A percentile compares a stretch with the other conserved stretches of the same genome.
These are phyloP conservation scores for Erodium moschatum DNA, from an alignment of 441 rosid genomes.

Conservation along the genomic window DNA sequence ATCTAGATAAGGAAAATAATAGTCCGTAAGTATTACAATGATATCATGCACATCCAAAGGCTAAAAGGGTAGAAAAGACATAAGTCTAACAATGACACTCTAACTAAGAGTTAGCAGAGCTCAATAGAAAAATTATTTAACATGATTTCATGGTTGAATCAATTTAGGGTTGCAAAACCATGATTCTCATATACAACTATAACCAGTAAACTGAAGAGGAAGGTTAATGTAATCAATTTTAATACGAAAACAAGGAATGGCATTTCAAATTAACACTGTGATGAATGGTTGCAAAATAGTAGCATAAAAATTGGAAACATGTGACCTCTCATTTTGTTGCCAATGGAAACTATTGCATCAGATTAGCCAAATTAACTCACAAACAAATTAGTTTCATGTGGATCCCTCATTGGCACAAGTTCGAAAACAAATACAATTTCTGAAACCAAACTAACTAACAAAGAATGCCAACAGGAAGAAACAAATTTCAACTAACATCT, in stretches of 20 bases:
- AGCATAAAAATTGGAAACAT: not conserved
- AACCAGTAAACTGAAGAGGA: not conserved
- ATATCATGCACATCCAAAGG: not conserved
- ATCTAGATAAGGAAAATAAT: not conserved
- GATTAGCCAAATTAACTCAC: conserved; percentile 8
- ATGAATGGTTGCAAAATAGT: not conserved
- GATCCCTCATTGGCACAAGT: no score
- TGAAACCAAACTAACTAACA: no score
- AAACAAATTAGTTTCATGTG: not conserved
- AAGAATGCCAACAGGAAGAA: no score
- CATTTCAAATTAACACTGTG: not conserved
- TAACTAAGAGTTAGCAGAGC: not conserved
- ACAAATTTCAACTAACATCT: not conserved
- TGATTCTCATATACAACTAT: not conserved
- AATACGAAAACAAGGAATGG: not conserved
- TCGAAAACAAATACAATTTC: no score
- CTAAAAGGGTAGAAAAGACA: not conserved
- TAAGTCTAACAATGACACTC: not conserved
- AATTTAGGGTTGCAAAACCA: not conserved
- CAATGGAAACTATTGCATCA: conserved; percentile 6
- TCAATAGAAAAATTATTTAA: not conserved
- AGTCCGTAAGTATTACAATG: not conserved
- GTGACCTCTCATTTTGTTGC: not conserved
- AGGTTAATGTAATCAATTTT: not conserved
- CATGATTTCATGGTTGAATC: not conserved